Conservation (phyloP, 371 early-diverging fungal genomes). For the Rhizopus delemar region DNA sequence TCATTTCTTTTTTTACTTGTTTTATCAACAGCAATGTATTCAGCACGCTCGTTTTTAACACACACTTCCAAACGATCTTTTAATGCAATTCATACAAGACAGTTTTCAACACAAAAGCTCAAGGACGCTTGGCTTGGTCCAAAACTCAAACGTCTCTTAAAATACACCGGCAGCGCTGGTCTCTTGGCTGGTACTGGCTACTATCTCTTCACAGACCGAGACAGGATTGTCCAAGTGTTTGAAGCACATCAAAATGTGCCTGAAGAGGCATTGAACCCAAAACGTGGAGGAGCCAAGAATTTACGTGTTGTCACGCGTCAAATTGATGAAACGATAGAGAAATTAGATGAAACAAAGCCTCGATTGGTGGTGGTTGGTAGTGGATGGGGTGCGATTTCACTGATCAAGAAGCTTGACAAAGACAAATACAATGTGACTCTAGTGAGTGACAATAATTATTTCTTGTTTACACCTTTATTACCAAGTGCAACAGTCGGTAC, state of each 20-base stretch:
- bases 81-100: neutral
- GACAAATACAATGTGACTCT: slow-evolving; percentile 76
- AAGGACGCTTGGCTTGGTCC: slow-evolving; percentile 16
- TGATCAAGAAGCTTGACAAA: slow-evolving; percentile 63
- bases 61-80: neutral
- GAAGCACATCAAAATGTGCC: slow-evolving; percentile 34
- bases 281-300: slow-evolving; percentile 37
- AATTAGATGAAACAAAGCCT: slow-evolving; percentile 42
- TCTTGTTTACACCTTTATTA: slow-evolving; percentile 84
- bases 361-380: slow-evolving; percentile 77
- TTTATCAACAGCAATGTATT: slow-evolving; percentile 2
- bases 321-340: slow-evolving; percentile 30
- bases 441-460: slow-evolving; percentile 75
- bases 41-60: slow-evolving; percentile 12
- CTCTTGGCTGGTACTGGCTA: slow-evolving; percentile 10
- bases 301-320: slow-evolving; percentile 36
- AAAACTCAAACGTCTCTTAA: slow-evolving; percentile 5
- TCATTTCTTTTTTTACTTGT: neutral
- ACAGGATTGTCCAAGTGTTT: slow-evolving; percentile 19
- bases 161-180: neutral
- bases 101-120: neutral
- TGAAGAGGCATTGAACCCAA: slow-evolving; percentile 37
- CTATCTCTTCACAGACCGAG: slow-evolving; percentile 29
- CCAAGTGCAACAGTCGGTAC: slow-evolving; percentile 84
- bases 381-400: slow-evolving; percentile 75